Evolutionary conservation across 257 asterid species (phyloP).

Genomic region (Solanum bulbocastanum): DNA sequence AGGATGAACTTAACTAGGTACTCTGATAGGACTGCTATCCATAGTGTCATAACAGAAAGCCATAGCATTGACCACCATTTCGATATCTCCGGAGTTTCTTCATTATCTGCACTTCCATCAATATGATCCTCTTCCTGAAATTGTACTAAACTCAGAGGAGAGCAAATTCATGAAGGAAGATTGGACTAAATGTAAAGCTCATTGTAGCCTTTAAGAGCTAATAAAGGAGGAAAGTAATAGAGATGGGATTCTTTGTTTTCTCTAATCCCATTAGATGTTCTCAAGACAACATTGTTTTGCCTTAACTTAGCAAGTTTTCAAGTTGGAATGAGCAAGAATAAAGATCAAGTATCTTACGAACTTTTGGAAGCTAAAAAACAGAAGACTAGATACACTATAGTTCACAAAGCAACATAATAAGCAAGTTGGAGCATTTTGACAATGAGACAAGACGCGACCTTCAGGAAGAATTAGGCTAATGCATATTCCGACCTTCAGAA

Average conservation of each 20-base stretch:
- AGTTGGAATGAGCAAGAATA: background rate
- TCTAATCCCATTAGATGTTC: background rate
- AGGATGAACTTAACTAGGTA: slow-evolving; percentile 34
- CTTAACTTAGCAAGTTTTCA: background rate
- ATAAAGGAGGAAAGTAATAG: background rate
- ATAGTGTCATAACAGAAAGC: slow-evolving; percentile 47
- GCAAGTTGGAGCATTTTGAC: background rate
- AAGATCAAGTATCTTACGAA: background rate
- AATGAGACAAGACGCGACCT: background rate
- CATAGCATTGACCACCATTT: slow-evolving; percentile 62
- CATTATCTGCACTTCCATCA: slow-evolving; percentile 29
- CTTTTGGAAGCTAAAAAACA: background rate
- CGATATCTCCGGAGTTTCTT: slow-evolving; percentile 53
- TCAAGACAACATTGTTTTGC: background rate
- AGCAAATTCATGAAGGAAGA: background rate
- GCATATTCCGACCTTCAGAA: background rate
- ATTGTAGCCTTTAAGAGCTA: background rate
- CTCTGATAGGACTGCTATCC: slow-evolving; percentile 62
- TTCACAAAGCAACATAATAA: background rate
- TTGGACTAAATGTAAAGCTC: background rate
- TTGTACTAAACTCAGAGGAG: background rate
- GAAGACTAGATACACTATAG: background rate
- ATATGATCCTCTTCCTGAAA: slow-evolving; percentile 36
- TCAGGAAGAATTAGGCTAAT: background rate
- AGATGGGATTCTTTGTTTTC: background rate